These are phyloP conservation scores for Fusarium mangiferae DNA, from an alignment of 2,329 filamentous ascomycete species.

Conservation along the genomic window DNA sequence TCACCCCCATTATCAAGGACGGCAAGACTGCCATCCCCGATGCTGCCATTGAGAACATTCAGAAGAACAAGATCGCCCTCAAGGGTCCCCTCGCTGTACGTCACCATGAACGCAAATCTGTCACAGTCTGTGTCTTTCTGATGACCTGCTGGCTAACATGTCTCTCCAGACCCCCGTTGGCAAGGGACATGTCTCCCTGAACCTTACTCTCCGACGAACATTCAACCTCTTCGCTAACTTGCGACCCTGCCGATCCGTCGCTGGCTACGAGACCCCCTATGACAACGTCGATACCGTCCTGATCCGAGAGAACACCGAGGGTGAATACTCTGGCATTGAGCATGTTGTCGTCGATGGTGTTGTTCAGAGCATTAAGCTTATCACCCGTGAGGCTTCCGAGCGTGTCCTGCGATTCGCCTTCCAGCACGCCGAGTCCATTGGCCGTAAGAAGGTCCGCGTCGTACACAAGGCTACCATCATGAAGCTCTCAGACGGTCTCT, in stretches of 20 bases:
- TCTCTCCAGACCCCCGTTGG: slow-evolving; percentile 82
- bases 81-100: slow-evolving; percentile 96
- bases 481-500: slow-evolving; percentile 99
- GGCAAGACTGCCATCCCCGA: slow-evolving; percentile 96
- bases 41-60: slow-evolving; percentile 91
- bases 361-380: slow-evolving; percentile 99
- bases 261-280: slow-evolving; percentile 98
- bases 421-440: slow-evolving; percentile 94
- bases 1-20: slow-evolving; percentile 91
- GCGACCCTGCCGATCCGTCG: slow-evolving; percentile 95
- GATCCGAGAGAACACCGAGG: slow-evolving; percentile 99
- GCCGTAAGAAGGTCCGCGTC: slow-evolving; percentile 95
- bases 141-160: slow-evolving; percentile 24
- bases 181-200: slow-evolving; percentile 99
- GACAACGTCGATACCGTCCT: slow-evolving; percentile 96
- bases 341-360: slow-evolving; percentile 98
- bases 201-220: slow-evolving; percentile 96
- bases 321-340: slow-evolving; percentile 99
- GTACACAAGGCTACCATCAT: slow-evolving; percentile 99
- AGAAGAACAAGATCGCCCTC: slow-evolving; percentile 95
- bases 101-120: slow-evolving; percentile 36
- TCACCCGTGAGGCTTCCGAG: slow-evolving; percentile 94
- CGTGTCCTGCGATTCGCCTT: slow-evolving; percentile 97
- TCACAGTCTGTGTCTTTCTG: slow-evolving; percentile 7
- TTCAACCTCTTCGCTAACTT: slow-evolving; percentile 99